Evolutionary conservation across 2,329 filamentous ascomycete species (phyloP).

Genomic region (Aspergillus quadrilineatus): DNA sequence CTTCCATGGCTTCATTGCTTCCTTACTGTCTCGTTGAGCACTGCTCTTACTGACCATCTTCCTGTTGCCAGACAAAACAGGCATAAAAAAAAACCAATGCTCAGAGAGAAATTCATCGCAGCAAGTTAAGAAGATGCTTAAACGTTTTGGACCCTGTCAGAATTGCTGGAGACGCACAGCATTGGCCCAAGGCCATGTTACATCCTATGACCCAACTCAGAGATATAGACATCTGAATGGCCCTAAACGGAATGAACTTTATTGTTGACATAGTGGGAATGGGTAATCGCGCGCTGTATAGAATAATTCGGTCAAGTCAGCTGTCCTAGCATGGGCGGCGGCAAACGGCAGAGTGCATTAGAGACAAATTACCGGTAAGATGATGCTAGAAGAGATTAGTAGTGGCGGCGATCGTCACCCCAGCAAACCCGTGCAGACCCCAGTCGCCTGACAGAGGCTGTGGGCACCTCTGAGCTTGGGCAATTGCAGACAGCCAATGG

Average conservation of each 20-base stretch:
- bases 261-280: constrained; percentile 18
- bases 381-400: constrained; percentile 34
- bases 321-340: constrained; percentile 34
- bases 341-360: constrained; percentile 34
- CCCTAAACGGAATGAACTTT: constrained; percentile 22
- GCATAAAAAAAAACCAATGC: constrained; percentile 9
- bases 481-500: constrained; percentile 28
- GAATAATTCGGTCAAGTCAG: constrained; percentile 29
- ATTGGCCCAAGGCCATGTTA: constrained; percentile 33
- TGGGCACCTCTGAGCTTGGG: constrained; percentile 30
- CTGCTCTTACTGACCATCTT: constrained; percentile 5
- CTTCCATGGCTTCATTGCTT: not conserved
- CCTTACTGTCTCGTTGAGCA: not conserved
- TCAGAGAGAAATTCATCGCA: constrained; percentile 26
- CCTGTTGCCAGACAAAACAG: constrained; percentile 14
- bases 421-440: constrained; percentile 36
- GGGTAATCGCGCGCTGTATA: constrained; percentile 22
- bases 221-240: constrained; percentile 28
- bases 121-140: constrained; percentile 19
- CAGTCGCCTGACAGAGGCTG: constrained; percentile 31
- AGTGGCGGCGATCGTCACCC: constrained; percentile 32
- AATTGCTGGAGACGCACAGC: constrained; percentile 24
- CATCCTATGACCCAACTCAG: constrained; percentile 25
- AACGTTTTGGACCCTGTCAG: constrained; percentile 20
- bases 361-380: constrained; percentile 30